Percentiles rank a stretch among this genome's conserved stretches.
These are phyloP conservation scores for Incumbomyces lentus DNA, from an alignment of 2,329 filamentous ascomycete species.

Conservation along the genomic window DNA sequence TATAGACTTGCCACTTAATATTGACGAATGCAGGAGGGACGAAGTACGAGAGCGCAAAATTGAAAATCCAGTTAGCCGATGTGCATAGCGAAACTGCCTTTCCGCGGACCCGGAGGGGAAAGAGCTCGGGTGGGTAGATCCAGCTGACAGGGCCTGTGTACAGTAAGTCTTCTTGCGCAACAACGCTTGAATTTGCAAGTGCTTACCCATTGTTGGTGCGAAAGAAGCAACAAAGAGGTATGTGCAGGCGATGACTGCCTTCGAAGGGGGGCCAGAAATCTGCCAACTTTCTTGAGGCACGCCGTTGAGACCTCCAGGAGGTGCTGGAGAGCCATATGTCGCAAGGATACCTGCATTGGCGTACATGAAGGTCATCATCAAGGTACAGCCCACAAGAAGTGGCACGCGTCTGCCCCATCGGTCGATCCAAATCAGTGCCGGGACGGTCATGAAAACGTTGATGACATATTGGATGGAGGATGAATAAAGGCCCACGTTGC, in stretches of 20 bases:
- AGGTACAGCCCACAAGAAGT: slow-evolving; percentile 52
- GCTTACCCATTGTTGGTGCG: slow-evolving; percentile 39
- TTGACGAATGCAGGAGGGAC: slow-evolving; percentile 49
- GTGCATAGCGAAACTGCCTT: slow-evolving; percentile 54
- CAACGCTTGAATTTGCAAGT: too few relatives aligned
- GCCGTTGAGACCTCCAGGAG: slow-evolving; percentile 24
- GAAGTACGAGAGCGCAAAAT: slow-evolving; percentile 46
- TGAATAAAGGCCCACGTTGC: slow-evolving; percentile 50
- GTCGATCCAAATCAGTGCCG: slow-evolving; percentile 65
- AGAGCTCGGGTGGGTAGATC: slow-evolving; percentile 54
- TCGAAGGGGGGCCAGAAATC: slow-evolving; percentile 38
- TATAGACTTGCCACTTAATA: slow-evolving; percentile 54
- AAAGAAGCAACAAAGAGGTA: slow-evolving; percentile 64
- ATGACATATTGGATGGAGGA: slow-evolving; percentile 67
- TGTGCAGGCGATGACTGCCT: slow-evolving; percentile 57
- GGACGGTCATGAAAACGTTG: slow-evolving; percentile 69
- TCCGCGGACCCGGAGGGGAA: slow-evolving; percentile 51
- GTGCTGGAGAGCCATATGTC: slow-evolving; percentile 31
- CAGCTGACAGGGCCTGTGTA: slow-evolving; percentile 45
- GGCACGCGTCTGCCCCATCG: slow-evolving; percentile 62
- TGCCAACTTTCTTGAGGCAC: slow-evolving; percentile 30
- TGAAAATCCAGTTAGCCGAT: slow-evolving; percentile 54
- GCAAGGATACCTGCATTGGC: slow-evolving; percentile 34
- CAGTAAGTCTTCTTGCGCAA: neutral
- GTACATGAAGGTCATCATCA: slow-evolving; percentile 47